Evolutionary conservation across 345 rosid genomes (phyloP).

Genomic region (Brassica incana): DNA sequence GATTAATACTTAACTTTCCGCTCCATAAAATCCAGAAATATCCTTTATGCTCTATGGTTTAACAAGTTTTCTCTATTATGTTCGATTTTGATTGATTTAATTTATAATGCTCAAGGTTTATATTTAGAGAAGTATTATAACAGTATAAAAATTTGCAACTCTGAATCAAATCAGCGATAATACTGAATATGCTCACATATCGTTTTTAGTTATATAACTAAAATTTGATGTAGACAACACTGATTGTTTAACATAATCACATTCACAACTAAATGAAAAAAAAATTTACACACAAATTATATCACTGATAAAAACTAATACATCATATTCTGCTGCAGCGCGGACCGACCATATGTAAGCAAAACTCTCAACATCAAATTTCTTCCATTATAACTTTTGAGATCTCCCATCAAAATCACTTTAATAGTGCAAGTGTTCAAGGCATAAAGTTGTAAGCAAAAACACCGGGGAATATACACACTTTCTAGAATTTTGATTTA

Average conservation of each 20-base stretch:
- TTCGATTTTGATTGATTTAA: background rate
- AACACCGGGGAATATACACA: too few species aligned
- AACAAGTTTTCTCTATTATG: background rate
- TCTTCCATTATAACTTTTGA: background rate
- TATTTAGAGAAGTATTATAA: too few species aligned
- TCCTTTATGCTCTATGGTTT: too few species aligned
- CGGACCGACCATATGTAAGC: background rate
- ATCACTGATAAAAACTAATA: background rate
- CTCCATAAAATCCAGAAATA: too few species aligned
- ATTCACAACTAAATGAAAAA: too few species aligned
- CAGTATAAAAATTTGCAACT: background rate
- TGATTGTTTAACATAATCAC: too few species aligned
- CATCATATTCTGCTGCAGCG: background rate
- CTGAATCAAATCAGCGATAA: background rate
- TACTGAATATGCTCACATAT: background rate
- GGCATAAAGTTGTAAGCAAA: background rate
- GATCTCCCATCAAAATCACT: background rate
- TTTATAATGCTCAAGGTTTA: background rate
- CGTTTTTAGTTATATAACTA: background rate
- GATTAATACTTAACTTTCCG: background rate
- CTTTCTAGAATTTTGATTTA: background rate
- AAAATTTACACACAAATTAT: background rate
- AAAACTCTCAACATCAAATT: background rate
- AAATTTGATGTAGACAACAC: background rate
- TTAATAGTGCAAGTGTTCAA: background rate